Percentiles rank a stretch among this genome's conserved stretches.
Conservation (phyloP, 148 eudicot genomes). For the Diospyros kaki region DNA sequence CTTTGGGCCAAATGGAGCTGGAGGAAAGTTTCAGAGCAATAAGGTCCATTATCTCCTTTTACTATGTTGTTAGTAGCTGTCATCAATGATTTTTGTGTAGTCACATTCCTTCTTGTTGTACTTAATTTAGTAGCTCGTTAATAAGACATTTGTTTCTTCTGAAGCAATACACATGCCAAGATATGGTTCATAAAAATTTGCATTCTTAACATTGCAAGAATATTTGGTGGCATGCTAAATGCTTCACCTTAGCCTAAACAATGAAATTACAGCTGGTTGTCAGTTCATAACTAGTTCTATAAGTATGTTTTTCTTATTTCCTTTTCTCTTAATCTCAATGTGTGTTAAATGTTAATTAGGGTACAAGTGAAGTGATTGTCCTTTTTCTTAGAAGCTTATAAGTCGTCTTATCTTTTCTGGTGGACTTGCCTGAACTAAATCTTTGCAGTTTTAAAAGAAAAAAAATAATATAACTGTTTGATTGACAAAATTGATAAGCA, state of each 20-base stretch:
- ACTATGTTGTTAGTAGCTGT: neutral
- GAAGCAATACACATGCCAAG: neutral
- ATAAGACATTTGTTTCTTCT: neutral
- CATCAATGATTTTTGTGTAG: neutral
- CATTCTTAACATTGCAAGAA: neutral
- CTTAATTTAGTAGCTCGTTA: neutral
- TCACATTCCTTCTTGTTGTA: neutral
- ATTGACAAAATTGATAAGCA: neutral
- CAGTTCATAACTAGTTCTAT: neutral
- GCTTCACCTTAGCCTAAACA: neutral
- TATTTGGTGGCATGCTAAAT: neutral
- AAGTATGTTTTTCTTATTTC: neutral
- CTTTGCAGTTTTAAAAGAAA: neutral
- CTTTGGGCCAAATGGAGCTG: constrained; percentile 74
- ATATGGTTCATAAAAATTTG: neutral
- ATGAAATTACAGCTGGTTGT: neutral
- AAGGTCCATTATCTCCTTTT: constrained; percentile 51
- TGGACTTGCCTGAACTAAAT: neutral
- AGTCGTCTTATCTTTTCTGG: neutral
- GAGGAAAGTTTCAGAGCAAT: constrained; percentile 59
- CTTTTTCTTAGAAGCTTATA: neutral
- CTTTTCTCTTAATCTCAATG: too few relatives aligned
- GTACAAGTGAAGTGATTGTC: neutral
- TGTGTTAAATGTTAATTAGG: neutral
- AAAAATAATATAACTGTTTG: neutral